Evolutionary conservation across 805 yeast genomes (phyloP).

Genomic region (Candida piceae): DNA sequence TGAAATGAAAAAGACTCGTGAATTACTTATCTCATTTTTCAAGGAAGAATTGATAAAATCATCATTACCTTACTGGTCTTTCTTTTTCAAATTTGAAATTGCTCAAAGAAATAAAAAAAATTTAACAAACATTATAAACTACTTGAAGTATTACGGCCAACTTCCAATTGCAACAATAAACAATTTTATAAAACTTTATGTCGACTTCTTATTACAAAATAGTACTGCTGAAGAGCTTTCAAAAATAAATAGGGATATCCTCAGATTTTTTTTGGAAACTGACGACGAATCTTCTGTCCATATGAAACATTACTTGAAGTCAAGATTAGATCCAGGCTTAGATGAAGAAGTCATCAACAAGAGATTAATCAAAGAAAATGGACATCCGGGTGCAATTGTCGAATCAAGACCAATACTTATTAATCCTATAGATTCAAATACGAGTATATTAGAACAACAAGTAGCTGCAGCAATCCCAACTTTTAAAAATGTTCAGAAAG

Average conservation of each 20-base stretch:
- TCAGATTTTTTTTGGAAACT: constrained; percentile 25
- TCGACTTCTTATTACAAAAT: constrained; percentile 32
- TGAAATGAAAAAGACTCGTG: constrained; percentile 22
- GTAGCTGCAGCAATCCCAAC: constrained; percentile 43
- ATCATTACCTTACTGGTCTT: constrained; percentile 51
- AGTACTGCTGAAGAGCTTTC: constrained; percentile 18
- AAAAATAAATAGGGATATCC: constrained; percentile 19
- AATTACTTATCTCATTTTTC: constrained; percentile 20
- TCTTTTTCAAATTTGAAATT: constrained; percentile 50
- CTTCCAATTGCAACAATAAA: constrained; percentile 48
- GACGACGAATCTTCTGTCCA: constrained; percentile 29
- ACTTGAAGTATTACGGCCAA: constrained; percentile 39
- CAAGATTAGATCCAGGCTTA: constrained; percentile 24
- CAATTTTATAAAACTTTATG: constrained; percentile 33
- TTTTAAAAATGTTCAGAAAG: constrained; percentile 63
- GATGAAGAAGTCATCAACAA: constrained; percentile 28
- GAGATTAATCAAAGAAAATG: constrained; percentile 27
- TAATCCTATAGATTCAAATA: constrained; percentile 32
- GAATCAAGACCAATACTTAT: constrained; percentile 40
- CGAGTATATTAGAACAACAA: constrained; percentile 9
- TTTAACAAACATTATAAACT: constrained; percentile 39
- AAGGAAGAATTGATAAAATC: constrained; percentile 31
- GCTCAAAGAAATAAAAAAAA: constrained; percentile 38
- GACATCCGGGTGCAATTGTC: constrained; percentile 32
- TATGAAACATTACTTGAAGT: constrained; percentile 29